Percentiles rank a stretch among this genome's conserved stretches.
These are phyloP conservation scores for Thielaviopsis punctulata DNA, from an alignment of 2,329 filamentous ascomycete genomes.

Conservation along the genomic window DNA sequence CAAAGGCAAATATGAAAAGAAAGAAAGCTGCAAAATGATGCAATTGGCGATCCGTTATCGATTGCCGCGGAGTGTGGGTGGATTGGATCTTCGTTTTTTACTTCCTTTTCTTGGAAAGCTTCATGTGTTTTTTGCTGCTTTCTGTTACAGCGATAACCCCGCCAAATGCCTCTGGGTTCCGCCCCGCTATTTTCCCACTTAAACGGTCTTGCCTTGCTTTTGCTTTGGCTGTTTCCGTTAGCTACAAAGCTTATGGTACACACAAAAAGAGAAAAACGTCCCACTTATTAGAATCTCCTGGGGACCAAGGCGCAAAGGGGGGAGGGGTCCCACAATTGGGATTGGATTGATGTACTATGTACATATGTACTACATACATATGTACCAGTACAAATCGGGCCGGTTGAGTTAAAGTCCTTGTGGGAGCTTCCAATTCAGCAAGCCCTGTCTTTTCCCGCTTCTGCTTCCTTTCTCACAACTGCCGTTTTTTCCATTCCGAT, in stretches of 20 bases:
- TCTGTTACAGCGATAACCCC: constrained; percentile 7
- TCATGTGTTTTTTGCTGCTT: not conserved
- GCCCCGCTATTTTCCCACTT: not conserved
- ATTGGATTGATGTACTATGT: not conserved
- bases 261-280: not conserved
- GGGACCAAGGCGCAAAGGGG: too few species aligned
- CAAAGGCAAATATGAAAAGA: not conserved
- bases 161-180: constrained; percentile 3
- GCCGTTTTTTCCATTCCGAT: constrained; percentile 5
- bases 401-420: too few species aligned
- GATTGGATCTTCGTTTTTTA: not conserved
- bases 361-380: not conserved
- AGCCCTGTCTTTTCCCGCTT: too few species aligned
- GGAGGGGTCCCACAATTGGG: not conserved
- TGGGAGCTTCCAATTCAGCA: too few species aligned
- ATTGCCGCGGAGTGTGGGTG: not conserved
- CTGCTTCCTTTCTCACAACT: constrained; percentile 4
- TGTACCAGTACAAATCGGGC: too few species aligned
- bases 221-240: not conserved
- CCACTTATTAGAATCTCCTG: too few species aligned
- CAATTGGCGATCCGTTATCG: not conserved
- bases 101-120: not conserved
- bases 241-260: not conserved
- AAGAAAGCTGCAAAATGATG: constrained; percentile 3
- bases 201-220: not conserved